phyloP scores from a whole-genome alignment of 148 eudicot species.

The Camellia sinensis region DNA sequence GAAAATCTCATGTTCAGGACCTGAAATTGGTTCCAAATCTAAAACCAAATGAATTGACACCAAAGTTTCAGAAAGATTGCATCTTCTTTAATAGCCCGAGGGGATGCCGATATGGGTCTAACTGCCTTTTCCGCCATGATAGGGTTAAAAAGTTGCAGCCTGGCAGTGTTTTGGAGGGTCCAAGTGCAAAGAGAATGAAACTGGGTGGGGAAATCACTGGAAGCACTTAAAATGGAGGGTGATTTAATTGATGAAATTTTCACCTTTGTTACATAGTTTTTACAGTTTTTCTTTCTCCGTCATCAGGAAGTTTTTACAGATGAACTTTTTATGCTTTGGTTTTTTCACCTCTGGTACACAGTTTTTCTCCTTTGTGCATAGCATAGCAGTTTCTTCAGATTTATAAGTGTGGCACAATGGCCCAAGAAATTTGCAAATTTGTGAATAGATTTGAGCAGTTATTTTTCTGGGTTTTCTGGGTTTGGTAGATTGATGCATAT shows the following conservation, averaged over 20 bases:
- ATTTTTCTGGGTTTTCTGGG: too few species aligned
- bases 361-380: background rate
- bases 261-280: background rate
- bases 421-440: background rate
- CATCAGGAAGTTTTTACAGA: too few species aligned
- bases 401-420: background rate
- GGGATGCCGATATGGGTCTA: conserved; percentile 48
- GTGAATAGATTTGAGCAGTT: background rate
- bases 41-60: conserved; percentile 14
- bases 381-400: background rate
- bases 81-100: conserved; percentile 38
- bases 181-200: conserved; percentile 39
- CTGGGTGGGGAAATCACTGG: conserved; percentile 14
- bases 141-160: conserved; percentile 16
- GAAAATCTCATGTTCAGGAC: conserved; percentile 1
- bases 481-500: too few species aligned
- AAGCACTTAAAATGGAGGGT: background rate
- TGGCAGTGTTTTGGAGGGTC: conserved; percentile 25
- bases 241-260: background rate
- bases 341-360: background rate
- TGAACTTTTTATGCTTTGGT: too few species aligned
- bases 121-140: conserved; percentile 42
- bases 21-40: conserved; percentile 10
- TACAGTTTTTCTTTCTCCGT: background rate
- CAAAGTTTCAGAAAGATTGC: conserved; percentile 35